Evolutionary conservation across 2,329 filamentous ascomycete species (phyloP).

Genomic region (Cercospora brassicicola): DNA sequence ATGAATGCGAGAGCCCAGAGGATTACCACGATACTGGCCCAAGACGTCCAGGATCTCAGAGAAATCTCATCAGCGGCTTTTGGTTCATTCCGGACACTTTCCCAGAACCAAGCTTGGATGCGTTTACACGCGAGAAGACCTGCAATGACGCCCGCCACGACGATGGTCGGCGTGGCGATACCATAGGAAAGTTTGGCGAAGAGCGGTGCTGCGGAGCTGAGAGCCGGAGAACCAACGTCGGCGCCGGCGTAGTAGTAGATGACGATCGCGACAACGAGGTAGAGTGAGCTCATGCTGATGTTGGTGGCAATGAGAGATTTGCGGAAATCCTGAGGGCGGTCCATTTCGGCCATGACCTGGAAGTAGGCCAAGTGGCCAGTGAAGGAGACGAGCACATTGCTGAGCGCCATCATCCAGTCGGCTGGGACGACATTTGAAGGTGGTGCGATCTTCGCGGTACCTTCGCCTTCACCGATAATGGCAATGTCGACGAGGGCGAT

Average conservation of each 20-base stretch:
- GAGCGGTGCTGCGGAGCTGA: conserved; percentile 58
- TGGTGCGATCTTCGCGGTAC: conserved; percentile 42
- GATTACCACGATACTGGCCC: conserved; percentile 57
- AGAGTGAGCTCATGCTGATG: conserved; percentile 59
- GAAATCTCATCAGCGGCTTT: conserved; percentile 39
- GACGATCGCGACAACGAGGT: conserved; percentile 67
- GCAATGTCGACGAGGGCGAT: conserved; percentile 49
- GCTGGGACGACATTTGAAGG: conserved; percentile 43
- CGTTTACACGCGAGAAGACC: conserved; percentile 67
- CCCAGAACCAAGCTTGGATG: conserved; percentile 50
- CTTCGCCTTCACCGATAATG: conserved; percentile 47
- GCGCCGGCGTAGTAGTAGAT: conserved; percentile 66
- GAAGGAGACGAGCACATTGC: conserved; percentile 70
- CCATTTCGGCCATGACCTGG: conserved; percentile 64
- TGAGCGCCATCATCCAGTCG: conserved; percentile 47
- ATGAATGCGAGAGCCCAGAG: conserved; percentile 65
- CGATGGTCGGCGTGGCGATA: conserved; percentile 68
- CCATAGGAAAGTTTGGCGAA: conserved; percentile 67
- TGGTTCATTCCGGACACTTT: conserved; percentile 1
- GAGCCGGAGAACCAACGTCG: conserved; percentile 63
- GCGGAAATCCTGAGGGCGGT: conserved; percentile 60
- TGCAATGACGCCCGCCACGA: conserved; percentile 71
- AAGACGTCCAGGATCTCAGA: conserved; percentile 40
- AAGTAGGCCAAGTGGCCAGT: conserved; percentile 67
- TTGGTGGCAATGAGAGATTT: conserved; percentile 65